phyloP scores from a whole-genome alignment of 2,329 filamentous ascomycete genomes.

The Claviceps digitariae region DNA sequence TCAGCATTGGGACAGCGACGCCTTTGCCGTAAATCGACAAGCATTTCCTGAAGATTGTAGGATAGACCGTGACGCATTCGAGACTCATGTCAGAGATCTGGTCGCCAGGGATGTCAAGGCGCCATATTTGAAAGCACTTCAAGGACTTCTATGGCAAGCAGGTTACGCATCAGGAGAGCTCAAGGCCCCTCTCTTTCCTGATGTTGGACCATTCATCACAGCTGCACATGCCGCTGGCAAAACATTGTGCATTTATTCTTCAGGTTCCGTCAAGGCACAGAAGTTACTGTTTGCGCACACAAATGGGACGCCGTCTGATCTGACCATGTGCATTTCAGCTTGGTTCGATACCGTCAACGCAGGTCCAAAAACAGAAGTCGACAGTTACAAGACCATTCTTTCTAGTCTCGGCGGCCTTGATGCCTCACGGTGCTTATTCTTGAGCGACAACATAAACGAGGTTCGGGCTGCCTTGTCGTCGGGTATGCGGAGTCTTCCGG shows the following conservation, averaged over 20 bases:
- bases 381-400: slow-evolving; percentile 56
- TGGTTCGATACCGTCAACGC: slow-evolving; percentile 77
- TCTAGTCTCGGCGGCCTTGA: slow-evolving; percentile 26
- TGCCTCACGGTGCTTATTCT: slow-evolving; percentile 52
- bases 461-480: slow-evolving; percentile 47
- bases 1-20: slow-evolving; percentile 50
- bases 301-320: slow-evolving; percentile 41
- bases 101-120: slow-evolving; percentile 61
- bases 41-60: slow-evolving; percentile 56
- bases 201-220: slow-evolving; percentile 52
- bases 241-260: slow-evolving; percentile 65
- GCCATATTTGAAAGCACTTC: slow-evolving; percentile 64
- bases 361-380: slow-evolving; percentile 53
- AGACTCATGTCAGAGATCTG: slow-evolving; percentile 56
- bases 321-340: slow-evolving; percentile 44
- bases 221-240: slow-evolving; percentile 43
- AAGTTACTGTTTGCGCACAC: slow-evolving; percentile 65
- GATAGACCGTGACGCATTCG: slow-evolving; percentile 43
- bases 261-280: slow-evolving; percentile 67
- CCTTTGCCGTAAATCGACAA: slow-evolving; percentile 53
- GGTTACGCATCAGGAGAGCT: slow-evolving; percentile 60
- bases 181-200: slow-evolving; percentile 58
- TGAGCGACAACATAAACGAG: slow-evolving; percentile 67
- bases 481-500: slow-evolving; percentile 49
- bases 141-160: slow-evolving; percentile 64